Evolutionary conservation across 1,139 yeast species (phyloP), one percentile per base, ranked within the genome.

Genomic region (Geotrichum armillariae): DNA sequence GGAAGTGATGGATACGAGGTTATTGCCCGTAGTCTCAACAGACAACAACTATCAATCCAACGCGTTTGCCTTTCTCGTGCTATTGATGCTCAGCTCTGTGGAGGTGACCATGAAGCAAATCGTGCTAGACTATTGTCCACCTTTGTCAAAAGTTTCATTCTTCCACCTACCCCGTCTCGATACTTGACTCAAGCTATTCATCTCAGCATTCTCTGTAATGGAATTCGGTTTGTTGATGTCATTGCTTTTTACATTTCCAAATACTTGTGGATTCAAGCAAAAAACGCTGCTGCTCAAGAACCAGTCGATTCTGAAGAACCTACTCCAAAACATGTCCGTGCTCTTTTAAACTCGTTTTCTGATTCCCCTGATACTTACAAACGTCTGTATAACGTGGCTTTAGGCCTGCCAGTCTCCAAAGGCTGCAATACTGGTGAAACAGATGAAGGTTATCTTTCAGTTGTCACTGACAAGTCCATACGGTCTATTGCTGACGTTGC

Each of bases 1-100:
- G 62, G 64, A 7, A 35, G 48, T 34, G 62, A 59, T 12, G 55
- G 56, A 2, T 56, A 46, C 44, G 45, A 41, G 23, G 45, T 38
- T 27, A 40, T 44, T 29, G 50, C 42, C 41, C 47, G 38, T 37
- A 9, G 38, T 39, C 41, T 46, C 37, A 46, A 46, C 17, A 31
- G 41, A 7, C 47, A 52, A 17, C 39, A 36, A 16, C 46, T 45
- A 18, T 27, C 42, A 23, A 34, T 49, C 8, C 36, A 53, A 14
- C 43, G 52, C n/a, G 48, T 50, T 40, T 47, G 56, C 17, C 40
- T 61, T 8, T 44, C 58, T 9, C 58, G 66, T 14, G 71, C 72
- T 4, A 61, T 66, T 41, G 72, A 69, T 50, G 63, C 70, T n/a
- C 73, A 69, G 56, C 64, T 69, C 6, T 60, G 67, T 44, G 73